Conservation (phyloP, 2,329 filamentous ascomycete species). For the Fusarium chuoi region DNA sequence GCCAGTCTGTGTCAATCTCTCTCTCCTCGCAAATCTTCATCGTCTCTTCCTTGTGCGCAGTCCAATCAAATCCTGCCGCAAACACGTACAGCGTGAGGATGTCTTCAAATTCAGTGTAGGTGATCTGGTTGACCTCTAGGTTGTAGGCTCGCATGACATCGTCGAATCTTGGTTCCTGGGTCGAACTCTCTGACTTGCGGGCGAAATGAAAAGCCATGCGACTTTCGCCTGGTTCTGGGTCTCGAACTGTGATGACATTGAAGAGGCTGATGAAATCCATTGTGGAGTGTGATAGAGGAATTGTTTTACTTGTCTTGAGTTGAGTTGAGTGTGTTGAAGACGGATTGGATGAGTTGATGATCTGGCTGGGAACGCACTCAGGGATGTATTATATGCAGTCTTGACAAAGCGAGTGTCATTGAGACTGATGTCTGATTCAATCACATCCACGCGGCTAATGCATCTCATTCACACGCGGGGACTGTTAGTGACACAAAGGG, state of each 20-base stretch:
- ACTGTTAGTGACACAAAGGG: not conserved
- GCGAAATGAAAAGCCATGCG: not conserved
- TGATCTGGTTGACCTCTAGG: not conserved
- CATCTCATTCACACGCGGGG: not conserved
- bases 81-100: not conserved
- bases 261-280: not conserved
- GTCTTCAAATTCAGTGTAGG: not conserved
- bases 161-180: not conserved
- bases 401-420: too few species aligned
- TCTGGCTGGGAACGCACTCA: accelerated
- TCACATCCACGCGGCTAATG: accelerated
- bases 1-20: not conserved
- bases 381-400: not conserved
- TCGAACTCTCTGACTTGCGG: not conserved
- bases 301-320: not conserved
- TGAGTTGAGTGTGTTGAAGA: too few species aligned
- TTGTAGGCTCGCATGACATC: not conserved
- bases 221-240: not conserved
- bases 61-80: not conserved
- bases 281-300: not conserved
- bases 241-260: too few species aligned
- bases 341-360: too few species aligned
- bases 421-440: not conserved
- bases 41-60: not conserved
- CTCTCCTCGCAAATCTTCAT: not conserved